phyloP scores from a whole-genome alignment of 768 basidiomycete species.

The Gelatoporia subvermispora region DNA sequence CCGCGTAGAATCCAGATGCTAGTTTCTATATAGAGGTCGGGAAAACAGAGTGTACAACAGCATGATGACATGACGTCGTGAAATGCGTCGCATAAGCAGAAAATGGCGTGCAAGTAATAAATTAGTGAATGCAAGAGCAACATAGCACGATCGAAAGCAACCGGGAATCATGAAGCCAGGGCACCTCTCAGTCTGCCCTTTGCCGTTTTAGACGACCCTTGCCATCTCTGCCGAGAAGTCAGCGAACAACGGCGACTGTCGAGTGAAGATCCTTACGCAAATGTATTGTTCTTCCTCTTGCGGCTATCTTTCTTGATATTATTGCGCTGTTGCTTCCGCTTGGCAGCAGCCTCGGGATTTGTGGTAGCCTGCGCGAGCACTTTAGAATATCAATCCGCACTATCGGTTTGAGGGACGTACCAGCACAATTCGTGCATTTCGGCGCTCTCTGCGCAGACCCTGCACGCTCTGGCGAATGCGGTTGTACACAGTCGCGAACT shows the following conservation, averaged over 20 bases:
- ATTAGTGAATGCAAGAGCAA: no score
- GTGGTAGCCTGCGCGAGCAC: conserved; percentile 39
- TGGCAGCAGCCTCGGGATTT: conserved; percentile 74
- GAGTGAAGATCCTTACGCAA: conserved; percentile 44
- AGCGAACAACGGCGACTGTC: not conserved
- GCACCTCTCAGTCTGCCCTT: conserved; percentile 28
- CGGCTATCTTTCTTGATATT: conserved; percentile 77
- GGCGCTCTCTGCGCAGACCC: conserved; percentile 66
- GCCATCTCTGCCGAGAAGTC: conserved; percentile 33
- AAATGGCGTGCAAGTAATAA: no score
- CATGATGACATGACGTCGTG: no score
- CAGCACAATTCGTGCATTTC: conserved; percentile 43
- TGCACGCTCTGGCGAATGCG: conserved; percentile 70
- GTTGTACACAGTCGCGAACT: conserved; percentile 76
- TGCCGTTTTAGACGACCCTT: conserved; percentile 45
- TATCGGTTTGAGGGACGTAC: conserved; percentile 24
- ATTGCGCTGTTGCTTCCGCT: conserved; percentile 68
- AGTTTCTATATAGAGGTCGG: no score
- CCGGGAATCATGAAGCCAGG: no score
- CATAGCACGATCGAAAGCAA: no score
- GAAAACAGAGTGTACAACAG: no score
- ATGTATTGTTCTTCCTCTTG: conserved; percentile 65
- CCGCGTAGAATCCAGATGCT: no score
- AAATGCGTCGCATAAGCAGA: no score
- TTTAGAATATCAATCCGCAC: conserved; percentile 3